These are phyloP conservation scores for Trichoderma gamsii DNA, from an alignment of 495 filamentous ascomycete genomes.

Conservation along the genomic window DNA sequence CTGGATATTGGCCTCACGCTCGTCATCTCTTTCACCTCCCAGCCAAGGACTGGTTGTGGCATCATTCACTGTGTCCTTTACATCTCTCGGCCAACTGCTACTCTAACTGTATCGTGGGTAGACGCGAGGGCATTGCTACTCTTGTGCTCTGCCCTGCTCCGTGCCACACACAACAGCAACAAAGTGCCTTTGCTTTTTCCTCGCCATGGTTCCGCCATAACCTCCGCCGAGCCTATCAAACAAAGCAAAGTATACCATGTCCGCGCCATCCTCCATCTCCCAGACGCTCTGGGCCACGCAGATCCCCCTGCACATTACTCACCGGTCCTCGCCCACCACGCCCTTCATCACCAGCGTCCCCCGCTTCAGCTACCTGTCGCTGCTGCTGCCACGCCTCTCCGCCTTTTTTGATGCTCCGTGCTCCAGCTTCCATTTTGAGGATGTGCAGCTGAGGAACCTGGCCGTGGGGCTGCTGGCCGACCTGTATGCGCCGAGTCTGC, in stretches of 20 bases:
- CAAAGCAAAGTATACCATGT: not conserved
- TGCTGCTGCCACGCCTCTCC: conserved; percentile 72
- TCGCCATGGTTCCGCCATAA: conserved; percentile 9
- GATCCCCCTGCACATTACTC: conserved; percentile 48
- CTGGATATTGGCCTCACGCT: not conserved
- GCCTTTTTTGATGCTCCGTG: conserved; percentile 65
- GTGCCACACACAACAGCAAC: not conserved
- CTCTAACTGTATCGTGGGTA: no score
- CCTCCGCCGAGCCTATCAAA: not conserved
- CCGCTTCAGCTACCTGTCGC: conserved; percentile 64
- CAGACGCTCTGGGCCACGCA: conserved; percentile 43
- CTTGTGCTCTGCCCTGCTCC: not conserved
- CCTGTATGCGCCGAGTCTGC: conserved; percentile 58
- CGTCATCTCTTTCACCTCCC: no score
- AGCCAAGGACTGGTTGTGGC: no score
- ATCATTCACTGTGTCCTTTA: no score
- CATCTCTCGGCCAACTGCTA: no score
- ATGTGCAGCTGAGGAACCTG: conserved; percentile 61
- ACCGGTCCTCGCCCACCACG: conserved; percentile 31
- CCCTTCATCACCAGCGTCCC: conserved; percentile 54
- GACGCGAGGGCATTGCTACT: not conserved
- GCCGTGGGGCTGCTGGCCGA: conserved; percentile 85
- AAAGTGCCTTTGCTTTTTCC: not conserved
- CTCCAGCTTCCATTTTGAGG: conserved; percentile 83
- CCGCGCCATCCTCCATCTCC: conserved; percentile 25